phyloP scores from a whole-genome alignment of 2,329 filamentous ascomycete species.

The Xylaria hypoxylon region DNA sequence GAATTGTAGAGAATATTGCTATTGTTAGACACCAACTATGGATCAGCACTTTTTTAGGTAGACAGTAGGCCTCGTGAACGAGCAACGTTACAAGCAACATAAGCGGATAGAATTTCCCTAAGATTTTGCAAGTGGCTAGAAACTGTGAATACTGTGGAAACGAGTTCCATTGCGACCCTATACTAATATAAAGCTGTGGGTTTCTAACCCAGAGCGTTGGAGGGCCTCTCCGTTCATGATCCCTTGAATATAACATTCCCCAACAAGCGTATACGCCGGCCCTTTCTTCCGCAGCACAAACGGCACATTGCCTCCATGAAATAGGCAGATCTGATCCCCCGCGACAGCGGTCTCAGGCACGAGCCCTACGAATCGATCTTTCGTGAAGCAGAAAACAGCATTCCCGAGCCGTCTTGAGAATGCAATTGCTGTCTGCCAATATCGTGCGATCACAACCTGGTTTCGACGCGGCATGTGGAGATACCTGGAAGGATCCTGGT shows the following conservation, averaged over 20 bases:
- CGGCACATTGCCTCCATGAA: background rate
- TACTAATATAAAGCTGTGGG: background rate
- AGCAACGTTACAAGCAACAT: too few relatives aligned
- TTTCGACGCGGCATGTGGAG: background rate
- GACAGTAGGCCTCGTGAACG: too few relatives aligned
- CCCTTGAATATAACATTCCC: constrained; percentile 3
- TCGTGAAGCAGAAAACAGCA: background rate
- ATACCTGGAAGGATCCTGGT: background rate
- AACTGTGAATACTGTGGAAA: too few relatives aligned
- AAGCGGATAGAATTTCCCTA: too few relatives aligned
- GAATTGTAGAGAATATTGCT: too few relatives aligned
- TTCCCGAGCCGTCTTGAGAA: background rate
- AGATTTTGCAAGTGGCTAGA: too few relatives aligned
- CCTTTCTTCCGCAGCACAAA: constrained; percentile 1
- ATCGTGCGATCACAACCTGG: background rate
- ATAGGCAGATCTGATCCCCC: constrained; percentile 2
- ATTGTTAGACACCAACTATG: too few relatives aligned
- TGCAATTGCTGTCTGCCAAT: background rate
- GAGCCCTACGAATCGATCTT: background rate
- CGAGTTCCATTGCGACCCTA: too few relatives aligned
- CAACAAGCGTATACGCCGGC: background rate
- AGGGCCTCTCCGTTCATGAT: constrained; percentile 3
- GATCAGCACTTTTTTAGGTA: too few relatives aligned
- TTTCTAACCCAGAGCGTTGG: background rate
- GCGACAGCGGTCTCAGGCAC: background rate